A percentile compares a stretch with the other conserved stretches of the same genome.
These are phyloP conservation scores for Rhodosporidiobolus sp. DNA, from an alignment of 768 basidiomycete species.

Conservation along the genomic window DNA sequence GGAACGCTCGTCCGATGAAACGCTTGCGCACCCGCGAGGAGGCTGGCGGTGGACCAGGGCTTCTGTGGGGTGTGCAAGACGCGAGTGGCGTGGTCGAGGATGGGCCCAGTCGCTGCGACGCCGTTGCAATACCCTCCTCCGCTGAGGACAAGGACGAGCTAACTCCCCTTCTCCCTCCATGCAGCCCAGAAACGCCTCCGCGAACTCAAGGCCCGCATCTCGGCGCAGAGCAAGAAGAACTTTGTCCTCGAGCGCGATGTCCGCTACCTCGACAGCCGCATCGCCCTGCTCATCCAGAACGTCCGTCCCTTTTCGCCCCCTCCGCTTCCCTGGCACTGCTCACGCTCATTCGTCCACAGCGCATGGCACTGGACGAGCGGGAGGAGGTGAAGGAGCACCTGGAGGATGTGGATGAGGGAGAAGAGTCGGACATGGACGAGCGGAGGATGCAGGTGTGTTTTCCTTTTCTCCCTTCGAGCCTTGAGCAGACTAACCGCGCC, in stretches of 20 bases:
- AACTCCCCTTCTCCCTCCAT: not conserved
- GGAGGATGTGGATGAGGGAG: slow-evolving; percentile 90
- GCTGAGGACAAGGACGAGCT: not conserved
- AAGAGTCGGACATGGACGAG: slow-evolving; percentile 91
- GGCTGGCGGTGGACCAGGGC: too few species aligned
- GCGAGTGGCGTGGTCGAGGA: too few species aligned
- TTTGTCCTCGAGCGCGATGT: slow-evolving; percentile 98
- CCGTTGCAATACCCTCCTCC: too few species aligned
- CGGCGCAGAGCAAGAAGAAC: slow-evolving; percentile 99
- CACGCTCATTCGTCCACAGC: slow-evolving; percentile 11
- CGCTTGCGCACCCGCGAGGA: too few species aligned
- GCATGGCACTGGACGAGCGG: slow-evolving; percentile 41
- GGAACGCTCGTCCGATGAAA: not conserved
- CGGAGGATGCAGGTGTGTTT: slow-evolving; percentile 61
- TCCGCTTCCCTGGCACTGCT: not conserved
- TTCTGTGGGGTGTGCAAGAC: too few species aligned
- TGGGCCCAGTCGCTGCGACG: too few species aligned
- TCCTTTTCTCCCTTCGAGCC: not conserved
- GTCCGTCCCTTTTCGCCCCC: slow-evolving; percentile 62
- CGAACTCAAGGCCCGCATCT: slow-evolving; percentile 94
- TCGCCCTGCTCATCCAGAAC: slow-evolving; percentile 96
- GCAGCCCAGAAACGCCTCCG: slow-evolving; percentile 93
- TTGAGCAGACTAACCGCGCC: not conserved
- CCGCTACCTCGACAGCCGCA: slow-evolving; percentile 93
- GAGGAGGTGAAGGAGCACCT: slow-evolving; percentile 58